Conservation (phyloP, 1,284 basidiomycete species). For the Thecaphora thlaspeos region DNA sequence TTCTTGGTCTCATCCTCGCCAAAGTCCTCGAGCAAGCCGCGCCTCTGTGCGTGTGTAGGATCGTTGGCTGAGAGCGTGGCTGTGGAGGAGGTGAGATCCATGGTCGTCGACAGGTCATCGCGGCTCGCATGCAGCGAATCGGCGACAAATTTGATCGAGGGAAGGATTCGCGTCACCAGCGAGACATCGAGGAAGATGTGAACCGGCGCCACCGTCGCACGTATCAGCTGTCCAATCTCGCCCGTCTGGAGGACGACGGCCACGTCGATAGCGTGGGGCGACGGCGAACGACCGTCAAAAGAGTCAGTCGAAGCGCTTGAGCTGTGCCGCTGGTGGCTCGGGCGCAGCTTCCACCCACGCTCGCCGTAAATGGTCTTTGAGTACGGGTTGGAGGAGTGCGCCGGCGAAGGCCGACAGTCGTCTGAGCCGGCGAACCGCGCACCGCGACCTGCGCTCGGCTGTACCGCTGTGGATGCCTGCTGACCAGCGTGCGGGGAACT, state of each 20-base stretch:
- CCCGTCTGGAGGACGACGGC: background rate
- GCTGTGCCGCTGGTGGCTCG: background rate
- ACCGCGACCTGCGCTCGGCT: slow-evolving; percentile 2
- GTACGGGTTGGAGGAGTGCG: slow-evolving; percentile 12
- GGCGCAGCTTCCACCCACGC: slow-evolving; percentile 35
- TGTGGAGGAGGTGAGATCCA: background rate
- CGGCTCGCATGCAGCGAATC: too few species aligned
- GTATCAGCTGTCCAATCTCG: slow-evolving; percentile 1
- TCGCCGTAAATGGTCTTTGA: slow-evolving; percentile 27
- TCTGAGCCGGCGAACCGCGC: slow-evolving; percentile 18
- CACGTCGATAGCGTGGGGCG: background rate
- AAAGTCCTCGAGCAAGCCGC: background rate
- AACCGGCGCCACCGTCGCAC: slow-evolving; percentile 15
- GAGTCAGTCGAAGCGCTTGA: background rate
- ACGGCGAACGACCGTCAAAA: background rate
- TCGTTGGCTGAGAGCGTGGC: background rate
- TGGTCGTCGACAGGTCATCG: background rate
- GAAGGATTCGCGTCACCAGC: slow-evolving; percentile 26
- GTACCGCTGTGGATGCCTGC: too few species aligned
- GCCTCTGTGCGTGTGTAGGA: background rate
- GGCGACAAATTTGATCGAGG: background rate
- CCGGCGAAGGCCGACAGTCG: slow-evolving; percentile 4
- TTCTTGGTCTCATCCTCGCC: background rate
- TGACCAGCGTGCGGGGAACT: background rate
- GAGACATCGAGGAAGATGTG: slow-evolving; percentile 43